Conservation (phyloP, 805 yeast species). For the Metschnikowia borealis region DNA sequence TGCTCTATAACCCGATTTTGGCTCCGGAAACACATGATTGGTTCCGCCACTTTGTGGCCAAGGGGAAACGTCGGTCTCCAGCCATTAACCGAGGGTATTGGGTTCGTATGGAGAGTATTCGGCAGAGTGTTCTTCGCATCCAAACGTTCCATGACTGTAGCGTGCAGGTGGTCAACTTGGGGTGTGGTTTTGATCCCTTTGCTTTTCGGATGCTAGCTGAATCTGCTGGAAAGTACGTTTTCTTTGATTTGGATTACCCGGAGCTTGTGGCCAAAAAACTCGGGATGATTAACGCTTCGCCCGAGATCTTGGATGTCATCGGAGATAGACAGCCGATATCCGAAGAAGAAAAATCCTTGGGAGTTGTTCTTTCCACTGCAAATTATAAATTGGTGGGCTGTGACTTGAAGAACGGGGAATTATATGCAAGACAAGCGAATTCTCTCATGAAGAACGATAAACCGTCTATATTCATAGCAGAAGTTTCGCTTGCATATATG, state of each 20-base stretch:
- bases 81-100: conserved; percentile 81
- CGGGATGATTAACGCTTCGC: conserved; percentile 45
- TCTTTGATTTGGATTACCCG: conserved; percentile 73
- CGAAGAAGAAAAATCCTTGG: conserved; percentile 15
- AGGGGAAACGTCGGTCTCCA: conserved; percentile 67
- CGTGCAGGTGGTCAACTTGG: conserved; percentile 58
- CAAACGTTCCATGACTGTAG: conserved; percentile 22
- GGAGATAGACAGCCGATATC: conserved; percentile 24
- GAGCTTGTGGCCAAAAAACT: conserved; percentile 58
- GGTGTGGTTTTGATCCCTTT: conserved; percentile 65
- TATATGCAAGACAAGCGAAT: conserved; percentile 33
- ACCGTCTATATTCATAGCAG: conserved; percentile 65
- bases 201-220: conserved; percentile 36
- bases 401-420: conserved; percentile 48
- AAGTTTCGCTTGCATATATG: conserved; percentile 82
- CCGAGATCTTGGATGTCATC: conserved; percentile 44
- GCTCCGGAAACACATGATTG: conserved; percentile 41
- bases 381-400: conserved; percentile 60
- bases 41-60: conserved; percentile 65
- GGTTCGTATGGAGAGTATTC: conserved; percentile 71
- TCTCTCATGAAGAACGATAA: conserved; percentile 26
- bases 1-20: conserved; percentile 42
- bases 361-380: conserved; percentile 13
- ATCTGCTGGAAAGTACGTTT: conserved; percentile 31
- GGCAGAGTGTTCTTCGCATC: conserved; percentile 48